Base-by-base conservation (phyloP, 2,329 filamentous ascomycete genomes). In the Bertia moriformis region DNA sequence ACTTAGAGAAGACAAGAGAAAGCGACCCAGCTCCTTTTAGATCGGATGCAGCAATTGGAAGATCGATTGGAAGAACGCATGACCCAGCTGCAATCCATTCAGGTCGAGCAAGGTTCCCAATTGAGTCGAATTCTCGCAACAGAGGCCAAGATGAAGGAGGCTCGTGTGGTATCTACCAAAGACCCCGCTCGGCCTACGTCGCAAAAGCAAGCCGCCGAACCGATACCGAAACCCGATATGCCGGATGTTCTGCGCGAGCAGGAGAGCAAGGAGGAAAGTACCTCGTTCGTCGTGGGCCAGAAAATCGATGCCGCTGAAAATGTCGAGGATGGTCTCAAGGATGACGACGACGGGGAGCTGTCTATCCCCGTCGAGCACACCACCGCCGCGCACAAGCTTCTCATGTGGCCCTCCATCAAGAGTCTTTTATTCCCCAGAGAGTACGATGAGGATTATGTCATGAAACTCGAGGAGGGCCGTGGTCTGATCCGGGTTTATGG, bases 371-470 rank as follows among this genome's bases (percentile, higher is more conserved):
- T 35, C 12, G 32, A 35, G 15, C 32, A 35, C 15, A 35, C 32
- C 12, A 35, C 32, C 7, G 32, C 32, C 17, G 32, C 32, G 7
- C 32, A 35, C 32, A 35, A 35, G 15, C 15, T 35, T 13, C 15
- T 35, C 10, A 14, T 18, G 12, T 35, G 32, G 32, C 32, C 32
- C 10, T 35, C 32, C 10, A 35, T 35, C 17, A 35, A 35, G 32
- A 35, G 15, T 18, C 32, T 35, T 7, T 7, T 35, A 7, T 17
- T 7, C 7, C 10, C 10, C 32, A 7, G 10, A 10, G 32, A 17
- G 15, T 35, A 35, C 15, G 32, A 35, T 17, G 32, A 35, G 32
- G 32, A 35, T 17, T 35, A 35, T 35, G 32, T 35, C 10, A 35
- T 35, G 32, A 7, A 18, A 15, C 7, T 14, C 10, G 32, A 35